Evolutionary conservation across 805 yeast species (phyloP).

Genomic region (Wickerhamiella kazuoi): DNA sequence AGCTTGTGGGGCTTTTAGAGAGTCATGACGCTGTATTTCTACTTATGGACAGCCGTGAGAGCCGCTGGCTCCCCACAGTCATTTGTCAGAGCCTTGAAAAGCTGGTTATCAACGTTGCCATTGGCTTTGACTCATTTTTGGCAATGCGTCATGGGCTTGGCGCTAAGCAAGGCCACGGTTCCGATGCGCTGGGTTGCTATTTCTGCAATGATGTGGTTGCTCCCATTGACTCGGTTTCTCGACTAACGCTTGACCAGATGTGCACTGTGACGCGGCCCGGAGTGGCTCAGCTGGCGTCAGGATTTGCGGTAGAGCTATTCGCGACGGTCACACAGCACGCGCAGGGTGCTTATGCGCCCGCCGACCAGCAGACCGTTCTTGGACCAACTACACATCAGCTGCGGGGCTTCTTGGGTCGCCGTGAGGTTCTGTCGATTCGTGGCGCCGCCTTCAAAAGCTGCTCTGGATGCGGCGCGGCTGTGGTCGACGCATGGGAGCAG

Average conservation of each 20-base stretch:
- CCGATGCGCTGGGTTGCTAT: slow-evolving; percentile 62
- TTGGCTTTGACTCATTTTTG: slow-evolving; percentile 84
- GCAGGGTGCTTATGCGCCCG: slow-evolving; percentile 29
- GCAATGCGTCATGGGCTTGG: slow-evolving; percentile 82
- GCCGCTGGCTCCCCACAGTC: slow-evolving; percentile 94
- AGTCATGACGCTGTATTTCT: slow-evolving; percentile 63
- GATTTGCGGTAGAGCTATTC: slow-evolving; percentile 69
- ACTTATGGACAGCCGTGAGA: slow-evolving; percentile 85
- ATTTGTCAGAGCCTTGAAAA: slow-evolving; percentile 50
- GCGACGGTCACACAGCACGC: slow-evolving; percentile 60
- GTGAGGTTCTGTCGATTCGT: slow-evolving; percentile 41
- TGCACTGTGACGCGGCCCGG: slow-evolving; percentile 98
- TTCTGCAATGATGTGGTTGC: slow-evolving; percentile 94
- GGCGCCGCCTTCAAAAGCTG: slow-evolving; percentile 65
- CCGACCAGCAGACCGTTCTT: slow-evolving; percentile 26
- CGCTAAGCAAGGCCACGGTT: slow-evolving; percentile 10
- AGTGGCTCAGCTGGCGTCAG: slow-evolving; percentile 71
- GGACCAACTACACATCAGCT: slow-evolving; percentile 81
- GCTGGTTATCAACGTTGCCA: slow-evolving; percentile 74
- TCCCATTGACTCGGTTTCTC: slow-evolving; percentile 73
- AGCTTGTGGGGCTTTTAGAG: slow-evolving; percentile 35
- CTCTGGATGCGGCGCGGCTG: slow-evolving; percentile 63
- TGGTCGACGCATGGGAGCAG: slow-evolving; percentile 32
- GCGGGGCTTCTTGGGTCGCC: slow-evolving; percentile 63
- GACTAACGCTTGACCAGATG: slow-evolving; percentile 90